These are phyloP conservation scores for Lizonia empirigonia DNA, from an alignment of 2,329 filamentous ascomycete species.

Conservation along the genomic window DNA sequence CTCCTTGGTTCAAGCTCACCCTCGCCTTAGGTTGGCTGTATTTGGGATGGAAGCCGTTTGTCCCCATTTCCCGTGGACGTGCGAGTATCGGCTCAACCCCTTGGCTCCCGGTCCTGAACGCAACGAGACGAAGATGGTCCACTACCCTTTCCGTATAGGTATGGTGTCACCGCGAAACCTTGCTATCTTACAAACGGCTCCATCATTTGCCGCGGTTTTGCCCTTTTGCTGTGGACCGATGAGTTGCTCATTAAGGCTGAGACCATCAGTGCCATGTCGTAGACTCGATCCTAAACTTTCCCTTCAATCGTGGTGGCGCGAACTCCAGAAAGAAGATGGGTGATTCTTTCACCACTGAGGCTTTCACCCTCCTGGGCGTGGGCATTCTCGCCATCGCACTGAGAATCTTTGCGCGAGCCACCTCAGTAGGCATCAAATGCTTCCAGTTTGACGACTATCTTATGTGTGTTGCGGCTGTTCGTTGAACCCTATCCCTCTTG, in stretches of 20 bases:
- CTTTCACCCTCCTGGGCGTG: conserved; percentile 20
- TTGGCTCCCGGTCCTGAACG: neutral
- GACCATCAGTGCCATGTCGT: conserved; percentile 3
- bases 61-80: conserved; percentile 1
- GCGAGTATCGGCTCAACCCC: neutral
- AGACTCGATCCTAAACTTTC: conserved; percentile 3
- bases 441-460: conserved; percentile 66
- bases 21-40: neutral
- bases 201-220: neutral
- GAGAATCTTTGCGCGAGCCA: conserved; percentile 58
- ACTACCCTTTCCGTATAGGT: neutral
- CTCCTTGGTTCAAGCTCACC: neutral
- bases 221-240: neutral
- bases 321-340: conserved; percentile 6
- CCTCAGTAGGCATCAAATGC: conserved; percentile 55
- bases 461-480: conserved; percentile 60
- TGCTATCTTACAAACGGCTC: conserved; percentile 7
- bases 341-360: conserved; percentile 21
- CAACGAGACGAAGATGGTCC: neutral
- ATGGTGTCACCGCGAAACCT: neutral
- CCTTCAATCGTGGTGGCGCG: neutral
- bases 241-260: conserved; percentile 6
- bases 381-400: conserved; percentile 56
- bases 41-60: neutral
- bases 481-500: conserved; percentile 21